Evolutionary conservation across 1,284 basidiomycete genomes (phyloP), one percentile per base, ranked within the genome.

Genomic region (Somion occarium): DNA sequence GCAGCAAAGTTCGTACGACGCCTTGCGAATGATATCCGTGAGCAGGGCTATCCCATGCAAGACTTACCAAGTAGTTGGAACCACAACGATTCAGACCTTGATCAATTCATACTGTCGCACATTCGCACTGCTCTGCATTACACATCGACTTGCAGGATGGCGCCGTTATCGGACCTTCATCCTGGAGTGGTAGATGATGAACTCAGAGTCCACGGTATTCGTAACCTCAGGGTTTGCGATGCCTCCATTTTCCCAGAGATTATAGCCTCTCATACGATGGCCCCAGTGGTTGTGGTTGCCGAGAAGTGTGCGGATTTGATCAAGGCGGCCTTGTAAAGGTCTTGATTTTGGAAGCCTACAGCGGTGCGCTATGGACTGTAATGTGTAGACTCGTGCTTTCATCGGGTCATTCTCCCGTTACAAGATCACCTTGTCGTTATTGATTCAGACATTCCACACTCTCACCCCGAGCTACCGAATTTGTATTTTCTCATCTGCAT

Each of bases 111-210:
- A 51, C 57, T 3, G 49, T 60, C 22, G 54, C 60, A 38, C 13
- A 4, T 15, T 5, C 56, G 61, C 24, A 67, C 68, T 20, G 66
- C 62, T 20, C 70, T 63, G 54, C 70, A 73, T 51, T 72, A 70
- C 50, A 59, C 65, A 5, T 68, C 62, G 5, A 68, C 68, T 9
- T 72, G 70, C 53, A 56, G 70, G 4, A 72, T 72, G 71, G 76
- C 69, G 15, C 61, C 59, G 4, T 65, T 60, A 39, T 45, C 63
- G 27, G 64, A 65, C 42, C 19, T 46, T 0, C 50, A 54, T 22
- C 48, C 58, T 4, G 76, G 74, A 1, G 80, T 82, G 0, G 69
- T 82, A 7, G 78, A 83, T 52, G 59, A 73, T 5, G 60, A 73
- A 54, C 62, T 83, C 48, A 59, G 64, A 13, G 79, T 84, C n/a